Evolutionary conservation across 208 protist genomes (phyloP).

Genomic region (Wallacemonas sp.): DNA sequence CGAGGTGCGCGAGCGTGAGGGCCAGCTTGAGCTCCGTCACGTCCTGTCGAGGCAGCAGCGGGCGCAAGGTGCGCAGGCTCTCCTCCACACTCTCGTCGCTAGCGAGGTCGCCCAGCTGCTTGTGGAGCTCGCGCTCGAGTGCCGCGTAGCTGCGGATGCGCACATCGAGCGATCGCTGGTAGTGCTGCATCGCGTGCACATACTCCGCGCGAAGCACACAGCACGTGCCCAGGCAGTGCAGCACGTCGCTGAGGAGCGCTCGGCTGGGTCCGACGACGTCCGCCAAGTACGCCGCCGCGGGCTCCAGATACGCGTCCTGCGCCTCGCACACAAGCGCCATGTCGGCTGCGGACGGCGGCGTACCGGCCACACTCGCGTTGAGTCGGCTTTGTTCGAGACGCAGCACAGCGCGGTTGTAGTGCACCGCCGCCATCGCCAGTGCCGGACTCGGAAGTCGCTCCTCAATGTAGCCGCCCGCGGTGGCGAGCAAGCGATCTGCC

Average conservation of each 20-base stretch:
- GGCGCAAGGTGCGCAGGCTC: background rate
- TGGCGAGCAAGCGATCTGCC: slow-evolving; percentile 61
- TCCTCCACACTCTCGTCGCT: background rate
- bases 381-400: slow-evolving; percentile 41
- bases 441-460: slow-evolving; percentile 35
- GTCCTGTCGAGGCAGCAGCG: slow-evolving; percentile 7
- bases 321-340: slow-evolving; percentile 34
- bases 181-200: slow-evolving; percentile 28
- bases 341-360: no score
- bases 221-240: slow-evolving; percentile 69
- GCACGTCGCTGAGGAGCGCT: slow-evolving; percentile 54
- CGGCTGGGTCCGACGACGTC: slow-evolving; percentile 40
- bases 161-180: slow-evolving; percentile 36
- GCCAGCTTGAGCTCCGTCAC: slow-evolving; percentile 58
- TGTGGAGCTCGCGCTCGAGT: background rate
- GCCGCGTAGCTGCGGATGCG: slow-evolving; percentile 19
- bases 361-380: background rate
- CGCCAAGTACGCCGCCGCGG: slow-evolving; percentile 17
- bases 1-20: slow-evolving; percentile 68
- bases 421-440: slow-evolving; percentile 32
- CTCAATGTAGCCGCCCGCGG: slow-evolving; percentile 52
- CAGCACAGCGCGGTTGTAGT: slow-evolving; percentile 56
- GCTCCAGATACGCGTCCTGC: slow-evolving; percentile 1
- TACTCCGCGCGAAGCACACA: slow-evolving; percentile 31
- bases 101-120: background rate